Conservation (phyloP, 1,284 basidiomycete species). For the Vanrija pseudolonga region DNA sequence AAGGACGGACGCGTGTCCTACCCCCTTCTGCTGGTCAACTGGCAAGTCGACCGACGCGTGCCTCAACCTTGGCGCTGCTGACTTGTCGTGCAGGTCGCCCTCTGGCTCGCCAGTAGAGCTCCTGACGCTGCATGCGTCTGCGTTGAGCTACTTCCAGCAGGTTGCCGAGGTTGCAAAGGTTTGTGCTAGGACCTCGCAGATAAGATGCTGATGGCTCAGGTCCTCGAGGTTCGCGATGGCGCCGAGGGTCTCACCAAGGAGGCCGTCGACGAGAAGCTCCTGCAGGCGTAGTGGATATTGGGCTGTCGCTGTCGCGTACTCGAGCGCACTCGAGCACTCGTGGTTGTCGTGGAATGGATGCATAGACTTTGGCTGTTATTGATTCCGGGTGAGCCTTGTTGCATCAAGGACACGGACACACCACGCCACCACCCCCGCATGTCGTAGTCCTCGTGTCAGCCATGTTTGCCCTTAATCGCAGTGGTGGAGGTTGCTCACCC, state of each 20-base stretch:
- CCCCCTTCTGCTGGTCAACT: slow-evolving; percentile 79
- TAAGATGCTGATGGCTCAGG: slow-evolving; percentile 32
- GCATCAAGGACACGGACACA: too few species aligned
- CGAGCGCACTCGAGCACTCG: too few species aligned
- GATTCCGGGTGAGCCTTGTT: too few species aligned
- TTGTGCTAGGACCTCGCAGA: not conserved
- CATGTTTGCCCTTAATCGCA: too few species aligned
- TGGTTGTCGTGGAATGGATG: too few species aligned
- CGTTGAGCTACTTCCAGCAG: slow-evolving; percentile 71
- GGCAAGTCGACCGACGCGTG: slow-evolving; percentile 50
- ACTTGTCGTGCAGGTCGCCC: slow-evolving; percentile 52
- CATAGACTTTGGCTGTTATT: too few species aligned
- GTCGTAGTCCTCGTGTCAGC: too few species aligned
- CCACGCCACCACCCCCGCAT: too few species aligned
- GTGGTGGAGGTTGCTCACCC: too few species aligned
- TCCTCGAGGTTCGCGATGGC: slow-evolving; percentile 75
- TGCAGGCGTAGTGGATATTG: slow-evolving; percentile 26
- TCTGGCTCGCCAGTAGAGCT: slow-evolving; percentile 67
- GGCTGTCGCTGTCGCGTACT: not conserved
- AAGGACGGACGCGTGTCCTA: slow-evolving; percentile 79
- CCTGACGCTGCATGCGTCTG: slow-evolving; percentile 78
- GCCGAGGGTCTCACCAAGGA: slow-evolving; percentile 73
- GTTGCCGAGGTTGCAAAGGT: slow-evolving; percentile 52
- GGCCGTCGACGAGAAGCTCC: slow-evolving; percentile 62
- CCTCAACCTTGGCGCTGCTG: slow-evolving; percentile 1